Conservation (phyloP, 768 basidiomycete species). For the Russula emetica region DNA sequence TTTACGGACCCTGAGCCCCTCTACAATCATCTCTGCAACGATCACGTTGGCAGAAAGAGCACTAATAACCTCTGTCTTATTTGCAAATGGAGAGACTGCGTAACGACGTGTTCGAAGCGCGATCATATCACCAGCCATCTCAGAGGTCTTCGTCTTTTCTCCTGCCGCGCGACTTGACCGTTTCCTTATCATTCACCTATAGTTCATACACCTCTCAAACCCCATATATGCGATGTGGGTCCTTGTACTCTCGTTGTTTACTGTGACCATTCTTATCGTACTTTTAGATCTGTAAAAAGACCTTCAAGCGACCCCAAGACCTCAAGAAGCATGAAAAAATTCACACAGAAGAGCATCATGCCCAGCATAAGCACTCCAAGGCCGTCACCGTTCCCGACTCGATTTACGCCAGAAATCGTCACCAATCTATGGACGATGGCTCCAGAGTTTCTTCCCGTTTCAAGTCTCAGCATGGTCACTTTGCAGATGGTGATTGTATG, state of each 20-base stretch:
- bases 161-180: background rate
- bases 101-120: constrained; percentile 88
- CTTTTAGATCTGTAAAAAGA: constrained; percentile 80
- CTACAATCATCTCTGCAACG: constrained; percentile 93
- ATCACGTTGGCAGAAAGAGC: constrained; percentile 91
- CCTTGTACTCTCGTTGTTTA: background rate
- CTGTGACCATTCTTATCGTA: background rate
- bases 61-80: constrained; percentile 96
- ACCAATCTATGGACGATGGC: constrained; percentile 33
- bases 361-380: constrained; percentile 94
- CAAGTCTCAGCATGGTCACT: constrained; percentile 32
- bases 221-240: constrained; percentile 81
- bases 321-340: constrained; percentile 99
- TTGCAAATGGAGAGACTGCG: constrained; percentile 96
- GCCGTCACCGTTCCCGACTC: constrained; percentile 87
- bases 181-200: constrained; percentile 13
- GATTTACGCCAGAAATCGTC: constrained; percentile 59
- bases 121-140: constrained; percentile 99
- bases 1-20: constrained; percentile 76
- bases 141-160: constrained; percentile 51
- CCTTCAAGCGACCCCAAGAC: constrained; percentile 98
- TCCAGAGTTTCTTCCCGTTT: constrained; percentile 23
- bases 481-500: constrained; percentile 43
- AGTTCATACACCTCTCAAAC: constrained; percentile 97
- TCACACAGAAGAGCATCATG: constrained; percentile 97